These are phyloP conservation scores for Sporothrix inflata DNA, from an alignment of 2,329 filamentous ascomycete genomes.

Conservation along the genomic window DNA sequence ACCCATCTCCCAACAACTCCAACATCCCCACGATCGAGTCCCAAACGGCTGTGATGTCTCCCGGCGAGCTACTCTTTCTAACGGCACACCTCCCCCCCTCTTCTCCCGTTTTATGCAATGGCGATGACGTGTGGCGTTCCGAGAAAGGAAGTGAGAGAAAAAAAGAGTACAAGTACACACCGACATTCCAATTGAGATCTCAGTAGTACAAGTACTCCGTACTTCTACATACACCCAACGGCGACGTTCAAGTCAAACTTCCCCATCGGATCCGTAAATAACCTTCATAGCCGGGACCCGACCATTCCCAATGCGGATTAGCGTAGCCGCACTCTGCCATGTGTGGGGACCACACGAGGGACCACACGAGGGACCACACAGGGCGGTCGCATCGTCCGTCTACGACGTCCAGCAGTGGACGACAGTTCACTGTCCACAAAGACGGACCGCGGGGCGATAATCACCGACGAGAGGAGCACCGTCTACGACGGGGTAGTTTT, in stretches of 20 bases:
- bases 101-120: background rate
- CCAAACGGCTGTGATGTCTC: conserved; percentile 1
- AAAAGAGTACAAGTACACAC: background rate
- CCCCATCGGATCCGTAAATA: conserved; percentile 38
- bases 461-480: background rate
- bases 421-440: background rate
- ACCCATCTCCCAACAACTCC: background rate
- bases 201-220: background rate
- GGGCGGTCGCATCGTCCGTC: no score
- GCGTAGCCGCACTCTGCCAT: conserved; percentile 23
- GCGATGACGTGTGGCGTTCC: background rate
- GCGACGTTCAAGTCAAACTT: conserved; percentile 33
- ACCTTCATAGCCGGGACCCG: conserved; percentile 27
- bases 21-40: background rate
- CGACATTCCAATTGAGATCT: background rate
- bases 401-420: no score
- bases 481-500: background rate
- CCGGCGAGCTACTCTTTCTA: background rate
- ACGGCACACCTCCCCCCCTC: background rate
- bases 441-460: background rate
- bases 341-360: background rate
- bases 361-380: no score
- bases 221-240: background rate
- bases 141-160: background rate
- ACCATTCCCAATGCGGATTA: conserved; percentile 19